A percentile compares a stretch with the other conserved stretches of the same genome.
These are phyloP conservation scores for Mycena pura DNA, from an alignment of 768 basidiomycete genomes.

Conservation along the genomic window DNA sequence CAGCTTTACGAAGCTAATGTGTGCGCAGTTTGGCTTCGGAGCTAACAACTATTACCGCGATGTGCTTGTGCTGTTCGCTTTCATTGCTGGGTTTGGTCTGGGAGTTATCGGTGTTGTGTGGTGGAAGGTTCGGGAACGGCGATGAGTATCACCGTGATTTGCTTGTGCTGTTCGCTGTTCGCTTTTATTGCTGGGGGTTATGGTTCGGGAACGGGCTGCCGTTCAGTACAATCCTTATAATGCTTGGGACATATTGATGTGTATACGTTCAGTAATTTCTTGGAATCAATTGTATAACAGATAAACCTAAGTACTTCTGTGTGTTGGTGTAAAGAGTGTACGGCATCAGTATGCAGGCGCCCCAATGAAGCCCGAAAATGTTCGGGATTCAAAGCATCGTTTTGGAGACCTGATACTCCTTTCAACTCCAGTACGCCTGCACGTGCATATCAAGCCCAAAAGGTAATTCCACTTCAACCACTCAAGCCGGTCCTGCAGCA, in stretches of 20 bases:
- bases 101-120: constrained; percentile 80
- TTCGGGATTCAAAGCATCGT: too few species aligned
- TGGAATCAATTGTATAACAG: too few species aligned
- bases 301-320: too few species aligned
- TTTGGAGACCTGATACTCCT: too few species aligned
- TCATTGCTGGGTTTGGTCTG: constrained; percentile 79
- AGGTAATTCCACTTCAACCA: not conserved
- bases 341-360: too few species aligned
- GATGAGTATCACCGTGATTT: constrained; percentile 92
- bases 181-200: constrained; percentile 86
- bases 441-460: not conserved
- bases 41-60: constrained; percentile 86
- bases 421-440: not conserved
- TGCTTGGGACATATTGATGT: too few species aligned
- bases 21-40: constrained; percentile 86
- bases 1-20: not conserved
- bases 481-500: constrained; percentile 16
- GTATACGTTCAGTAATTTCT: too few species aligned
- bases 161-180: constrained; percentile 81
- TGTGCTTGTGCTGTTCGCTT: constrained; percentile 86
- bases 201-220: constrained; percentile 75
- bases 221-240: too few species aligned
- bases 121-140: constrained; percentile 76
- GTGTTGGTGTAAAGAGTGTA: too few species aligned
- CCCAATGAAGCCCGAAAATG: too few species aligned